A percentile compares a stretch with the other conserved stretches of the same genome.
phyloP scores from a whole-genome alignment of 192 early-diverging fungal genomes.

The Geranomyces michiganensis region DNA sequence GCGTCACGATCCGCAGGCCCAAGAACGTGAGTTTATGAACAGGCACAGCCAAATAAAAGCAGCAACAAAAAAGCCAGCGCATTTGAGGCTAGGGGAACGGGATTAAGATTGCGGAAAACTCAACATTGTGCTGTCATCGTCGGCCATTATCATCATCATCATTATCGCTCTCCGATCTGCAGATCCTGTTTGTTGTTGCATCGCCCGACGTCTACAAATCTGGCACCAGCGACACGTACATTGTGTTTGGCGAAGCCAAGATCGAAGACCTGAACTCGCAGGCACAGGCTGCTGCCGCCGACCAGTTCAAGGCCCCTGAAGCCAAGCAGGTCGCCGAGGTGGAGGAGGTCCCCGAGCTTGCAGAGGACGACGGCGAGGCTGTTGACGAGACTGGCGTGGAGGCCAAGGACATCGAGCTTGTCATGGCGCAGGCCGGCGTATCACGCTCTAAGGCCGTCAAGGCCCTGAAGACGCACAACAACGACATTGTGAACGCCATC shows the following conservation, averaged over 20 bases:
- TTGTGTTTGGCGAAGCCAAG: conserved; percentile 95
- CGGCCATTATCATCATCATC: too few relatives aligned
- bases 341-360: conserved; percentile 55
- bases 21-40: conserved; percentile 59
- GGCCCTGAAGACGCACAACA: conserved; percentile 80
- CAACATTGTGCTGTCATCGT: too few relatives aligned
- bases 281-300: conserved; percentile 70
- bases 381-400: conserved; percentile 86
- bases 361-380: conserved; percentile 69
- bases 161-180: too few relatives aligned
- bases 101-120: too few relatives aligned
- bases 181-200: conserved; percentile 83
- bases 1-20: conserved; percentile 86
- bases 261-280: conserved; percentile 81
- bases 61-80: background rate
- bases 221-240: conserved; percentile 86
- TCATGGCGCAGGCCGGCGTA: conserved; percentile 88
- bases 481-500: conserved; percentile 96
- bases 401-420: conserved; percentile 91
- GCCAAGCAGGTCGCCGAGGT: conserved; percentile 40
- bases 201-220: conserved; percentile 94
- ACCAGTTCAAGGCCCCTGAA: conserved; percentile 52
- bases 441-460: conserved; percentile 86
- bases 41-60: background rate
- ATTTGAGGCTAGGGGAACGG: background rate